These are phyloP conservation scores for Colletotrichum agaves DNA, from an alignment of 2,329 filamentous ascomycete species.

Conservation along the genomic window DNA sequence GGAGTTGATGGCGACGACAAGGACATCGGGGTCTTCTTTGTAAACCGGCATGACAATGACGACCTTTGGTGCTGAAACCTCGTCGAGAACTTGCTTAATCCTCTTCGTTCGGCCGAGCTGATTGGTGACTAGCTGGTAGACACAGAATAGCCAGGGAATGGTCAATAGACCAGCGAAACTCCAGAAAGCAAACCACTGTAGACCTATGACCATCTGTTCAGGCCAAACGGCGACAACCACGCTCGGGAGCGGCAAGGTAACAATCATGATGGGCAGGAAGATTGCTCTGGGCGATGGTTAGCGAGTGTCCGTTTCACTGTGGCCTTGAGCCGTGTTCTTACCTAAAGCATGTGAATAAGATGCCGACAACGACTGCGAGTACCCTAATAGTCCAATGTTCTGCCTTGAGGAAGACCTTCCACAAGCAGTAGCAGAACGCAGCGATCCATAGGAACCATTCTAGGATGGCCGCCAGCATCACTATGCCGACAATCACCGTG, in stretches of 20 bases:
- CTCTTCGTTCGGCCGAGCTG: slow-evolving; percentile 83
- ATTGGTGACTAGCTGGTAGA: slow-evolving; percentile 90
- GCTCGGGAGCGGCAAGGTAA: slow-evolving; percentile 85
- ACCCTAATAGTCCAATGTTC: slow-evolving; percentile 86
- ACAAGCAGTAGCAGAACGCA: slow-evolving; percentile 91
- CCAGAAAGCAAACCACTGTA: slow-evolving; percentile 98
- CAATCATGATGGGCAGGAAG: slow-evolving; percentile 93
- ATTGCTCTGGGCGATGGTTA: slow-evolving; percentile 64
- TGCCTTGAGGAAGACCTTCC: slow-evolving; percentile 89
- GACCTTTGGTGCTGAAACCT: slow-evolving; percentile 88
- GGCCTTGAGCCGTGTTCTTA: neutral
- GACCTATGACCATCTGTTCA: slow-evolving; percentile 69
- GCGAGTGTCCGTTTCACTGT: neutral
- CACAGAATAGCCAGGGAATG: slow-evolving; percentile 91
- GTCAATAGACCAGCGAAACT: slow-evolving; percentile 86
- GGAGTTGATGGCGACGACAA: slow-evolving; percentile 89
- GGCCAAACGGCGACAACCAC: slow-evolving; percentile 81
- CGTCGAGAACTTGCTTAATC: slow-evolving; percentile 86
- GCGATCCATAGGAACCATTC: slow-evolving; percentile 96
- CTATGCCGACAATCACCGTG: slow-evolving; percentile 79
- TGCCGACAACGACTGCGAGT: slow-evolving; percentile 79
- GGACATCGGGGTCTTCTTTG: slow-evolving; percentile 85
- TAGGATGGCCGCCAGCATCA: slow-evolving; percentile 86
- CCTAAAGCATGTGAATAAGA: slow-evolving; percentile 64
- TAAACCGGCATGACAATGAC: slow-evolving; percentile 98